A percentile compares a stretch with the other conserved stretches of the same genome.
Evolutionary conservation across 805 yeast species (phyloP).

Genomic region (Hemisphaericaspora nanyangensis): DNA sequence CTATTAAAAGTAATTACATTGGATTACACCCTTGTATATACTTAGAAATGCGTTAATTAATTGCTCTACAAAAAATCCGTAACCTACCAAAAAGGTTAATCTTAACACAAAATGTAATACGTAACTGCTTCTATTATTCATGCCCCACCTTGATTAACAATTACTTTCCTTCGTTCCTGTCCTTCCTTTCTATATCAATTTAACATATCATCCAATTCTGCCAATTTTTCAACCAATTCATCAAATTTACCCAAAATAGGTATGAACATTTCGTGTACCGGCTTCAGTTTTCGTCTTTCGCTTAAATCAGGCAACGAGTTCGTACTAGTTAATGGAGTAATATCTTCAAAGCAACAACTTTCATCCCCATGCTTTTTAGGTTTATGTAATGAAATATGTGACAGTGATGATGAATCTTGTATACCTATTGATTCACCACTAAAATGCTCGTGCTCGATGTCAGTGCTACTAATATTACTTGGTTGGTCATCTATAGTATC

Average conservation of each 20-base stretch:
- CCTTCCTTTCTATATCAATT: no score
- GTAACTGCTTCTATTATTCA: no score
- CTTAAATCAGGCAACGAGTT: constrained; percentile 29
- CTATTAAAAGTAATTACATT: no score
- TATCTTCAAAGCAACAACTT: constrained; percentile 2
- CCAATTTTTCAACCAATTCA: constrained; percentile 39
- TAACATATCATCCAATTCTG: constrained; percentile 28
- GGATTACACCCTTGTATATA: no score
- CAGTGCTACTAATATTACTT: background rate
- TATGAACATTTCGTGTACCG: constrained; percentile 51
- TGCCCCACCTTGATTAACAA: no score
- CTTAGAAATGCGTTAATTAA: no score
- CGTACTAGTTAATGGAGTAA: constrained; percentile 37
- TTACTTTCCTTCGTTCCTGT: no score
- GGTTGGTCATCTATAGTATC: background rate
- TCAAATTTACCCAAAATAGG: constrained; percentile 53
- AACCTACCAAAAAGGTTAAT: no score
- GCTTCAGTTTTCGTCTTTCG: constrained; percentile 22
- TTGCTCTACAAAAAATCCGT: no score
- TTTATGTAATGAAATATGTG: constrained; percentile 3
- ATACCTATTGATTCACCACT: no score
- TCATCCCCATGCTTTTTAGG: constrained; percentile 4
- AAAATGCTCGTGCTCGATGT: no score
- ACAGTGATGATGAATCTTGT: background rate
- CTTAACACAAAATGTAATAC: no score